Conservation (phyloP, 75 land plant species). For the Cunninghamia lanceolata region DNA sequence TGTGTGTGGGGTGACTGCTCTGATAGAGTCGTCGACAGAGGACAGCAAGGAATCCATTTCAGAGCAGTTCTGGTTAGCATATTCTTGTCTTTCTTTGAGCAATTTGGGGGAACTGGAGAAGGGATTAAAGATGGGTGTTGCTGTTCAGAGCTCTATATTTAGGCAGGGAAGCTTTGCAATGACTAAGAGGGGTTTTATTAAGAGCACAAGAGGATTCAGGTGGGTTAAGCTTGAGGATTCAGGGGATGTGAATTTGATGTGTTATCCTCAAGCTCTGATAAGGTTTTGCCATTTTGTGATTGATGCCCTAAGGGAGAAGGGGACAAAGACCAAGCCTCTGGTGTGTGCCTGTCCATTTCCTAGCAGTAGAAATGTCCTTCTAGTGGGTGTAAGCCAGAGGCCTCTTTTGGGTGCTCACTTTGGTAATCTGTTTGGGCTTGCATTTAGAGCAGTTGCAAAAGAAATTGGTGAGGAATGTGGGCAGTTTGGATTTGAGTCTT, state of each 20-base stretch:
- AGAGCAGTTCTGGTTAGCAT: constrained; percentile 65
- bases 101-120: constrained; percentile 53
- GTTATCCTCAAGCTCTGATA: constrained; percentile 80
- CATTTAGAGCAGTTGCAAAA: constrained; percentile 67
- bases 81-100: constrained; percentile 60
- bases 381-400: constrained; percentile 82
- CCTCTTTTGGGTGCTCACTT: constrained; percentile 74
- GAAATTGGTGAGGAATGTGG: constrained; percentile 62
- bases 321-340: constrained; percentile 78
- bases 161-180: constrained; percentile 87
- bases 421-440: constrained; percentile 85
- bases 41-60: constrained; percentile 37
- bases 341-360: constrained; percentile 70
- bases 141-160: constrained; percentile 71
- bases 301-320: constrained; percentile 84
- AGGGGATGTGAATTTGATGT: constrained; percentile 56
- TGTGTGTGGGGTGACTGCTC: constrained; percentile 86
- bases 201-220: constrained; percentile 71
- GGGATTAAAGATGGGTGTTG: constrained; percentile 79
- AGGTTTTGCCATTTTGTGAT: constrained; percentile 89
- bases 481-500: constrained; percentile 84
- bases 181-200: constrained; percentile 72
- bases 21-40: constrained; percentile 64
- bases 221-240: constrained; percentile 84
- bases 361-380: constrained; percentile 44